phyloP scores from a whole-genome alignment of 345 rosid species.

The Dimocarpus longan region DNA sequence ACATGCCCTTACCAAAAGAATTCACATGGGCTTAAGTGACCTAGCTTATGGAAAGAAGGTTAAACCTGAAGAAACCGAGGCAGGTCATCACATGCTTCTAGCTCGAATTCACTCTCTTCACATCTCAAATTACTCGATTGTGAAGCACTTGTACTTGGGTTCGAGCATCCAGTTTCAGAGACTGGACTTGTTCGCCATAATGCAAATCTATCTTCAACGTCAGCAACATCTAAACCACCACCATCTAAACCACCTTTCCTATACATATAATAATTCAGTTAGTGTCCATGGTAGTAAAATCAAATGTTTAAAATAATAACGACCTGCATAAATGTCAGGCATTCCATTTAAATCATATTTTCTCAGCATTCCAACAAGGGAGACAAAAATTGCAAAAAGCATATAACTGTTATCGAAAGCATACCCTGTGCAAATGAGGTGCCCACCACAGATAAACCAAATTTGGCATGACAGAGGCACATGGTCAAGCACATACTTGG shows the following conservation, averaged over 20 bases:
- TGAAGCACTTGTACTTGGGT: slow-evolving; percentile 9
- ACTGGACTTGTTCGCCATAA: background rate
- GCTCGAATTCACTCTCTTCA: slow-evolving; percentile 17
- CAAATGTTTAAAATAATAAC: background rate
- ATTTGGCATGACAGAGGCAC: slow-evolving; percentile 53
- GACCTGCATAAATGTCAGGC: background rate
- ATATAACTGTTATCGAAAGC: slow-evolving; percentile 4
- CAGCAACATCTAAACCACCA: slow-evolving; percentile 18
- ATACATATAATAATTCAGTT: background rate
- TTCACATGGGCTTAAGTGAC: background rate
- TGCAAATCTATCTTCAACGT: slow-evolving; percentile 12
- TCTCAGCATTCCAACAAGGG: background rate
- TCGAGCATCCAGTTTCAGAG: slow-evolving; percentile 7
- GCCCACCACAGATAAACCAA: slow-evolving; percentile 60
- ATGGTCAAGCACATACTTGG: slow-evolving; percentile 50
- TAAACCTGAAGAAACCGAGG: slow-evolving; percentile 7
- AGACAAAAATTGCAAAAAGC: background rate
- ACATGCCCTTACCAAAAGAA: no score
- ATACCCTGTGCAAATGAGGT: slow-evolving; percentile 50
- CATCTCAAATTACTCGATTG: background rate
- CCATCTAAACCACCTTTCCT: slow-evolving; percentile 30
- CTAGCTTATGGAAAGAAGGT: background rate
- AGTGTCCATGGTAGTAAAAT: slow-evolving; percentile 3
- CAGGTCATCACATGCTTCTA: slow-evolving; percentile 15
- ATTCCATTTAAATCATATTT: background rate